Base-by-base conservation (phyloP, 2,329 filamentous ascomycete species). In the Ustilaginoidea virens region DNA sequence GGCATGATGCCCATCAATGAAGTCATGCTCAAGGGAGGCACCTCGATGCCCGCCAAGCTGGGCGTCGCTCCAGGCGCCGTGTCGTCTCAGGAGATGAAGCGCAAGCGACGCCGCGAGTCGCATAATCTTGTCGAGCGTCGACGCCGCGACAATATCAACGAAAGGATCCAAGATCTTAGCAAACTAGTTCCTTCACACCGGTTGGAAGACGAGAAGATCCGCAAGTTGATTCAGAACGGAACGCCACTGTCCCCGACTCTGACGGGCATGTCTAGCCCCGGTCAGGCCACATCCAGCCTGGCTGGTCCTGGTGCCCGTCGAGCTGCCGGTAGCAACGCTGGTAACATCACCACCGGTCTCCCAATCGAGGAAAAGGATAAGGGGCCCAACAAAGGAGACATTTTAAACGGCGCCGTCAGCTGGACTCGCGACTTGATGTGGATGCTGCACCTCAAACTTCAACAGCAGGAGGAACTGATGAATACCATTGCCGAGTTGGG, bases 371-470 rank as follows among this genome's bases (percentile, higher is more conserved):
- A 96, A 41, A 96, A 96, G 52, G 90, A 98, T 58, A 96, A 96
- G 50, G 90, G 90, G 1, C 90, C 90, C 5, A 96, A 96, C 63
- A 98, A 98, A 59, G 90, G 90, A 27, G 90, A 98, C 44, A 96
- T 98, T 34, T 75, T 98, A 43, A 96, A 96, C 47, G 87, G 90
- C 17, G 81, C 87, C 19, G 90, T 96, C 30, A 85, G 83, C 55
- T 98, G 90, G 90, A 94, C 83, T 36, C 74, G 87, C 37, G 90
- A 98, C 56, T 65, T 98, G 29, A 93, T 96, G 83, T 96, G 90
- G 90, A 78, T 92, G 60, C 61, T 93, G 34, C 76, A 93, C 47
- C 67, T 81, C 46, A 92, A 92, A 57, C 67, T 92, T 39, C 77
- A 90, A 48, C 82, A 92, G 52, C 82, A 92, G 49, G 79, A 92